Evolutionary conservation across 257 asterid species (phyloP), one percentile per base, ranked within the genome.

Genomic region (Nicotiana otophora): DNA sequence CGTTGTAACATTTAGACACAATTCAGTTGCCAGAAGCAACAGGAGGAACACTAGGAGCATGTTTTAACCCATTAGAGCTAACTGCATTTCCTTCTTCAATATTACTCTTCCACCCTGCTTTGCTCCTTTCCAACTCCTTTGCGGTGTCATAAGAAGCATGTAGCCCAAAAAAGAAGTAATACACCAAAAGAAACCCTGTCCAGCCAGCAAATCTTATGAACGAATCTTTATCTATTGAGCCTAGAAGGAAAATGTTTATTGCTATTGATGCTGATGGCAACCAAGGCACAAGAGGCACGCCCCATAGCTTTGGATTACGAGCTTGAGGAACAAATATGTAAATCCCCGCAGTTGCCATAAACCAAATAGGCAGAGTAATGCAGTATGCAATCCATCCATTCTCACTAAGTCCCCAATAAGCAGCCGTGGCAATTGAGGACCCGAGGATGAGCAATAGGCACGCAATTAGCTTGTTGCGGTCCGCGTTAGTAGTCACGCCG

Each of bases 231-330:
- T 92, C 91, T 10, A 92, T 86, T 1, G 94, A 91, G 6, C 93
- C 96, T 5, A 92, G 90, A 5, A 92, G 92, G 82, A 91, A 92
- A 2, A 91, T 85, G 86, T 91, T 92, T 20, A 91, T 87, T 61
- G 88, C 90, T 14, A 92, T 88, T 2, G 97, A 92, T 3, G 83
- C 83, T 8, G 94, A 90, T 39, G 97, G 97, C 81, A 91, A 61
- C 94, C 94, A 91, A 1, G 97, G 97, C 80, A 92, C 94, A 75
- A 88, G 79, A 5, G 97, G 97, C 34, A 89, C 92, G 4, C 94
- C 94, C 97, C 94, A 91, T 2, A 86, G 84, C 86, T 81, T 84
- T 0, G 97, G 97, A 5, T 20, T 34, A 30, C 91, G 88, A 2
- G 94, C 94, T 53, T 83, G 88, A 5, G 97, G 94, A 63, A 91